Conservation (phyloP, 495 filamentous ascomycete species). For the Penicillium macrosclerotiorum region DNA sequence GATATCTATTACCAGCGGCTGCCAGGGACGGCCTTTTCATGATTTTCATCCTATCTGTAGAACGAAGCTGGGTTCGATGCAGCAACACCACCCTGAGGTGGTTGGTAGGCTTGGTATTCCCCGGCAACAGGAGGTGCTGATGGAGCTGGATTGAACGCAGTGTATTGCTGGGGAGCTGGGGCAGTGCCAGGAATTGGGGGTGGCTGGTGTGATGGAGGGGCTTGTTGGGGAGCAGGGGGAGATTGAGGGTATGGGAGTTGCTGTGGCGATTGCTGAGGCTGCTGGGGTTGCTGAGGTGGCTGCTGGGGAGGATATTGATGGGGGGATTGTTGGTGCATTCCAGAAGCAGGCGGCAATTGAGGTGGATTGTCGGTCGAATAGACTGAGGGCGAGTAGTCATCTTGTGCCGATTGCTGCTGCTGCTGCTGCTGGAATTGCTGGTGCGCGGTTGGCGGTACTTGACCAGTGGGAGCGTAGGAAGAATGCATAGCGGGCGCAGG, state of each 20-base stretch:
- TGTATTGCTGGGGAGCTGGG: slow-evolving; percentile 45
- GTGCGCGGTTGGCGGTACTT: slow-evolving; percentile 36
- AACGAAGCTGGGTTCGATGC: slow-evolving; percentile 43
- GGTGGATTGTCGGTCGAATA: slow-evolving; percentile 59
- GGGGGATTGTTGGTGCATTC: slow-evolving; percentile 30
- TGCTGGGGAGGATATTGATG: slow-evolving; percentile 38
- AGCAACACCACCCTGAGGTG: slow-evolving; percentile 31
- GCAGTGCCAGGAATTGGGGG: slow-evolving; percentile 42
- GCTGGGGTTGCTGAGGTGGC: slow-evolving; percentile 34
- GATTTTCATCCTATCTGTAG: slow-evolving; percentile 35
- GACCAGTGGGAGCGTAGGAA: slow-evolving; percentile 45
- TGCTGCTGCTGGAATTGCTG: slow-evolving; percentile 42
- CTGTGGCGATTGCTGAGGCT: slow-evolving; percentile 36
- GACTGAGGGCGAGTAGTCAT: slow-evolving; percentile 57
- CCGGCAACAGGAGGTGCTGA: slow-evolving; percentile 30
- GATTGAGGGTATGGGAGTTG: slow-evolving; percentile 47
- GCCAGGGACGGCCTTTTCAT: too few relatives aligned
- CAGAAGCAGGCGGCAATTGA: slow-evolving; percentile 24
- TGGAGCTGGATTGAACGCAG: slow-evolving; percentile 31
- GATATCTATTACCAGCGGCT: neutral
- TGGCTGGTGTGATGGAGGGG: slow-evolving; percentile 48
- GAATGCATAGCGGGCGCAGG: slow-evolving; percentile 29
- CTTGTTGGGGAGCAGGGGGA: slow-evolving; percentile 38
- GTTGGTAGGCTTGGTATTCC: slow-evolving; percentile 55
- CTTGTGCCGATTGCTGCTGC: slow-evolving; percentile 26